A percentile compares a stretch with the other conserved stretches of the same genome.
Conservation (phyloP, 2,329 filamentous ascomycete species). For the Xylariales sp. region DNA sequence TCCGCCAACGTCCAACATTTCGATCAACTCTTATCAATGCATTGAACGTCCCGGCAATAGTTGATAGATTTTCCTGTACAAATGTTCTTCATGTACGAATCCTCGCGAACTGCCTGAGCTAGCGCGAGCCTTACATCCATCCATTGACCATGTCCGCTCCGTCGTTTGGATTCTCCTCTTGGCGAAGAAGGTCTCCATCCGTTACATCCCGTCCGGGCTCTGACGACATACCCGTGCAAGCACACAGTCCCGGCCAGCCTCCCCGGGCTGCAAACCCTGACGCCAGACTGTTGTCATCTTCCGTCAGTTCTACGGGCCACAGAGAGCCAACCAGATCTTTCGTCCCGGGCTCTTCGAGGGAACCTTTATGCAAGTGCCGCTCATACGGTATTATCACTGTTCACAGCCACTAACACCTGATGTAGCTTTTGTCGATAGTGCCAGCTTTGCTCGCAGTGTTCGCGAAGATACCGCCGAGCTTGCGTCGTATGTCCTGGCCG, state of each 20-base stretch:
- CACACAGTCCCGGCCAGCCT: constrained; percentile 17
- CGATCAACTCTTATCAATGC: constrained; percentile 1
- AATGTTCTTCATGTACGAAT: constrained; percentile 3
- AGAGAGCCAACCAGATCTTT: constrained; percentile 68
- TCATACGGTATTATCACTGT: constrained; percentile 2
- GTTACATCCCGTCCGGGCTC: constrained; percentile 25
- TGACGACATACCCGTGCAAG: constrained; percentile 25
- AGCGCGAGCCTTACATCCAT: neutral
- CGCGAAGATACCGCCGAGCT: constrained; percentile 85
- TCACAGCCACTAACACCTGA: constrained; percentile 12
- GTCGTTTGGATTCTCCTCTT: constrained; percentile 42
- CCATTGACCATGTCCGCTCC: constrained; percentile 40
- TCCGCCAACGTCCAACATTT: too few relatives aligned
- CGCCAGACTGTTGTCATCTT: constrained; percentile 25
- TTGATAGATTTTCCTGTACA: neutral
- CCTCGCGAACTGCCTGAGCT: constrained; percentile 1
- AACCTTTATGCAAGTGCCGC: constrained; percentile 47
- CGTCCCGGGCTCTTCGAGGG: constrained; percentile 60
- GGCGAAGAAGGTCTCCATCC: constrained; percentile 38
- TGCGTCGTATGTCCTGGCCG: constrained; percentile 73
- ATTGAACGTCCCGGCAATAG: neutral
- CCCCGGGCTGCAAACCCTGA: constrained; percentile 16
- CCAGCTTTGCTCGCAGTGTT: constrained; percentile 71
- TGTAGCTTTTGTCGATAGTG: constrained; percentile 57
- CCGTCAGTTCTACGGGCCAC: constrained; percentile 37